Evolutionary conservation across 2,329 filamentous ascomycete species (phyloP).

Genomic region (Coniella lustricola): DNA sequence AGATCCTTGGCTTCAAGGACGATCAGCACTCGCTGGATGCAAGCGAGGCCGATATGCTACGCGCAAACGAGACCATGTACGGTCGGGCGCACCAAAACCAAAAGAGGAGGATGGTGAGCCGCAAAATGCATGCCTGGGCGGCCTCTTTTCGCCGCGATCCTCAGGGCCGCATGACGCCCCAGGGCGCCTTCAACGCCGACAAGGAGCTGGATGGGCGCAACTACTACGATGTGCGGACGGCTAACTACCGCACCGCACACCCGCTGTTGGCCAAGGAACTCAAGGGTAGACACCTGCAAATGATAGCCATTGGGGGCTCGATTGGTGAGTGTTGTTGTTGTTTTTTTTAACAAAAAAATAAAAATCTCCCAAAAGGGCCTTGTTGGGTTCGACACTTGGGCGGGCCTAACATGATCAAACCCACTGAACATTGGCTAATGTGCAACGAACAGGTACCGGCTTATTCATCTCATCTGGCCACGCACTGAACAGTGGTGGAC

Average conservation of each 20-base stretch:
- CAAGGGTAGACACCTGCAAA: slow-evolving; percentile 83
- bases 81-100: slow-evolving; percentile 20
- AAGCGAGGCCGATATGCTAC: slow-evolving; percentile 46
- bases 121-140: slow-evolving; percentile 41
- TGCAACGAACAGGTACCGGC: slow-evolving; percentile 56
- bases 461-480: slow-evolving; percentile 79
- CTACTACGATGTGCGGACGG: slow-evolving; percentile 49
- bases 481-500: slow-evolving; percentile 65
- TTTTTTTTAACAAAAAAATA: no score
- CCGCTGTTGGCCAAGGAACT: slow-evolving; percentile 69
- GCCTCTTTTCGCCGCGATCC: slow-evolving; percentile 61
- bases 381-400: no score
- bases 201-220: slow-evolving; percentile 33
- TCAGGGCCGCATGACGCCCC: slow-evolving; percentile 39
- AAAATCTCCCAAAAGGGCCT: no score
- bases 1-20: slow-evolving; percentile 51
- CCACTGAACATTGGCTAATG: background rate
- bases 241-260: slow-evolving; percentile 66
- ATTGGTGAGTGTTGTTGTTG: slow-evolving; percentile 55
- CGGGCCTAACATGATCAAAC: no score
- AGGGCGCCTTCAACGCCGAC: slow-evolving; percentile 17
- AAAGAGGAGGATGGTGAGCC: slow-evolving; percentile 28
- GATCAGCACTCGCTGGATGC: slow-evolving; percentile 39
- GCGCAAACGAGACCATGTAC: slow-evolving; percentile 33
- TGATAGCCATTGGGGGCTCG: slow-evolving; percentile 94